A percentile compares a stretch with the other conserved stretches of the same genome.
These are phyloP conservation scores for Dalbergia cochinchinensis DNA, from an alignment of 306 rosid species.

Conservation along the genomic window DNA sequence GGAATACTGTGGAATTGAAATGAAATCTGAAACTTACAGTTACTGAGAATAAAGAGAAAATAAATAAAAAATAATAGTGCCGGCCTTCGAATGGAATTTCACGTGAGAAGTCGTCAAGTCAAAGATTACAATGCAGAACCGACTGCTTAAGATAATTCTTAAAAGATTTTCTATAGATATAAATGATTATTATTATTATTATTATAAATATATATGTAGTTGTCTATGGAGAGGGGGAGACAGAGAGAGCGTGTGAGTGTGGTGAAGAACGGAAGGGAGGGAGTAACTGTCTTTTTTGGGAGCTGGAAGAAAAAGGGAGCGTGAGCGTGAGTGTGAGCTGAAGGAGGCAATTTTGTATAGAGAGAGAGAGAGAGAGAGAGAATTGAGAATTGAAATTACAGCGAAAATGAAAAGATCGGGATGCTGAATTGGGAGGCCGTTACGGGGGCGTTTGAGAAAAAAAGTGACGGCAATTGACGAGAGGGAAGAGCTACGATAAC, in stretches of 20 bases:
- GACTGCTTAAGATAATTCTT: constrained; percentile 30
- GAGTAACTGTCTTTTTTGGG: constrained; percentile 36
- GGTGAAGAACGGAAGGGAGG: constrained; percentile 35
- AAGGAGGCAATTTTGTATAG: not conserved
- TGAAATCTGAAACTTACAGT: constrained; percentile 54
- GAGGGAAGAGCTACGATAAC: constrained; percentile 43
- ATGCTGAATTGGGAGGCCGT: constrained; percentile 51
- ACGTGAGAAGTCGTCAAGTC: constrained; percentile 49
- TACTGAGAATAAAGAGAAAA: not conserved
- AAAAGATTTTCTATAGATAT: constrained; percentile 6
- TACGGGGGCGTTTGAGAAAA: constrained; percentile 54
- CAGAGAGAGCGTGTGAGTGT: constrained; percentile 44
- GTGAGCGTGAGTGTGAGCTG: not conserved
- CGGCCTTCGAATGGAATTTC: constrained; percentile 43
- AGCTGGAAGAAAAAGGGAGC: constrained; percentile 37
- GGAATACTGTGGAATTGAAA: constrained; percentile 2
- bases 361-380: not conserved
- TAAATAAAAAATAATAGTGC: not conserved
- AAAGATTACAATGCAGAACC: constrained; percentile 45
- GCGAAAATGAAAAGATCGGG: not conserved
- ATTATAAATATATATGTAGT: not conserved
- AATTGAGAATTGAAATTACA: not conserved
- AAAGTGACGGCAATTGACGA: constrained; percentile 40
- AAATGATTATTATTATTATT: not conserved
- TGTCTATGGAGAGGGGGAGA: constrained; percentile 29